Evolutionary conservation across 352 stramenopile species (phyloP).

Genomic region (Pythium plurisporium): DNA sequence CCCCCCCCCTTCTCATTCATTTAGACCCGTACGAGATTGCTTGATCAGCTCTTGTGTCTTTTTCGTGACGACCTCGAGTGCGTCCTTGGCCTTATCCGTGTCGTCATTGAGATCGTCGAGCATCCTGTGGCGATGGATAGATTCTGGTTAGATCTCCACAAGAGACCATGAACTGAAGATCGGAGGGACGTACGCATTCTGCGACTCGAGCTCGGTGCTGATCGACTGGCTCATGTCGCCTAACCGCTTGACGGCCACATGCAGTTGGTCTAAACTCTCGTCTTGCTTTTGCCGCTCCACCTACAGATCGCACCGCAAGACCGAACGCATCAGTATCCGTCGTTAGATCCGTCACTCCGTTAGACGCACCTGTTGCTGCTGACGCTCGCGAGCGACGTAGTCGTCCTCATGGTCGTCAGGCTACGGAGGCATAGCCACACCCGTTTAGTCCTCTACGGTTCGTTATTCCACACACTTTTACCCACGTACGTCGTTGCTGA

Average conservation of each 20-base stretch:
- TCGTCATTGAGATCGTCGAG: constrained; percentile 80
- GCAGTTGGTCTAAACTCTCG: constrained; percentile 74
- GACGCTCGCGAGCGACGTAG: constrained; percentile 41
- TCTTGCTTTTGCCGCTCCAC: constrained; percentile 80
- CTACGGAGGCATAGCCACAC: constrained; percentile 23
- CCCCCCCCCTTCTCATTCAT: no score
- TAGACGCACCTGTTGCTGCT: constrained; percentile 44
- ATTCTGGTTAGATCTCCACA: no score
- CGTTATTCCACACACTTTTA: no score
- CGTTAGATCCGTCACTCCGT: not conserved
- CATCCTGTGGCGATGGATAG: no score
- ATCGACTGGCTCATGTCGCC: constrained; percentile 84
- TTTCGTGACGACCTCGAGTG: constrained; percentile 69
- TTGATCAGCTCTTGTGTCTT: constrained; percentile 86
- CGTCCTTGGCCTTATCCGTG: constrained; percentile 69
- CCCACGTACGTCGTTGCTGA: constrained; percentile 50
- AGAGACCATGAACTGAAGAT: not conserved
- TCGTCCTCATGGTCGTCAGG: constrained; percentile 49
- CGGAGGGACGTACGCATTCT: constrained; percentile 55
- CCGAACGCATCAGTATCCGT: not conserved
- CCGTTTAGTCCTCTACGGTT: not conserved
- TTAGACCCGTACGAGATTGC: constrained; percentile 59
- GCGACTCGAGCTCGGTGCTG: constrained; percentile 73
- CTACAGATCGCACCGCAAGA: constrained; percentile 8
- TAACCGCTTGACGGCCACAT: constrained; percentile 72